Percentiles rank a stretch among this genome's conserved stretches.
Conservation (phyloP, 2,329 filamentous ascomycete species). For the Verticillium zaregamsianum region DNA sequence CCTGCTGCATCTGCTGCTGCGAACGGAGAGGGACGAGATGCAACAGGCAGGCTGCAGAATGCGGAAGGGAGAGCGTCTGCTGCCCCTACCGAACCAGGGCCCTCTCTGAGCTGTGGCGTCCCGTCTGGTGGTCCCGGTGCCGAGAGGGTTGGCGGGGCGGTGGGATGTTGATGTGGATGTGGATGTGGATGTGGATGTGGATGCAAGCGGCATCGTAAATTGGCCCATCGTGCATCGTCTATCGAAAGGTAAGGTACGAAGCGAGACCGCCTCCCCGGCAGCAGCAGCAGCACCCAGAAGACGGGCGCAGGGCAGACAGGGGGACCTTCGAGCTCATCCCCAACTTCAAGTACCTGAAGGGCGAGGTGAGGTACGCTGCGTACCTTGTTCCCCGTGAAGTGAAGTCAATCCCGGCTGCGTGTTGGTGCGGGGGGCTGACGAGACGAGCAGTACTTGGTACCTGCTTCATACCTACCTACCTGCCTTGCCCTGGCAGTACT, state of each 20-base stretch:
- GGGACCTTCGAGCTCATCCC: background rate
- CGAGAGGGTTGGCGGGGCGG: background rate
- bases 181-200: background rate
- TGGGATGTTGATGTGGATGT: background rate
- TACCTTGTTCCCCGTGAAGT: background rate
- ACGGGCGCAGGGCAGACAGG: background rate
- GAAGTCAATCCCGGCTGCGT: background rate
- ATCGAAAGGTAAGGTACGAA: background rate
- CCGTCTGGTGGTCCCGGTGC: background rate
- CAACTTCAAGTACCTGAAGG: background rate
- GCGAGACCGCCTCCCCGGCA: background rate
- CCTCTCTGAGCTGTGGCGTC: background rate
- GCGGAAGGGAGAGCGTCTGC: no score
- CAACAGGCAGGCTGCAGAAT: background rate
- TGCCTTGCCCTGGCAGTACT: no score
- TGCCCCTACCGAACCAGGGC: background rate
- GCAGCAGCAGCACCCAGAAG: background rate
- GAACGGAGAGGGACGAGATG: background rate
- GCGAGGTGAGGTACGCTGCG: no score
- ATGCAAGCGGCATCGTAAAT: background rate
- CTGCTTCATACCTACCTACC: no score
- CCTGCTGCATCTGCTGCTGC: background rate
- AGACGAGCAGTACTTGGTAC: background rate
- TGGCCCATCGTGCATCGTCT: background rate
- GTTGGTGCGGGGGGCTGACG: background rate